These are phyloP conservation scores for Elongisporangium senticosum DNA, from an alignment of 352 stramenopile genomes.

Conservation along the genomic window DNA sequence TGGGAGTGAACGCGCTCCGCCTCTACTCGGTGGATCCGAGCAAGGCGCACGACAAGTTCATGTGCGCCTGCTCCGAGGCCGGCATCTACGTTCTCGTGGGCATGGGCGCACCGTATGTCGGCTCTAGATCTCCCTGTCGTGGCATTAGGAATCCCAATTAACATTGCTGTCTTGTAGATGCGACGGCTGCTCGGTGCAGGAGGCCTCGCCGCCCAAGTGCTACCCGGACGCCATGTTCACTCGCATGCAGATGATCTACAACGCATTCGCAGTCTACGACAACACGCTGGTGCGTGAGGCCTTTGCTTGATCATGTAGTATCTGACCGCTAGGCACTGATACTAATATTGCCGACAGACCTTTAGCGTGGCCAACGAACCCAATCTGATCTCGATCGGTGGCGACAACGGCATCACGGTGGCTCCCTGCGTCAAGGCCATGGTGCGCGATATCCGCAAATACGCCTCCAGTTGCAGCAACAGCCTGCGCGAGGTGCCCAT, in stretches of 20 bases:
- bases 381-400: conserved; percentile 34
- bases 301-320: no score
- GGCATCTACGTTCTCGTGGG: conserved; percentile 40
- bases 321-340: no score
- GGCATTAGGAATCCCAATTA: neutral
- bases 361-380: conserved; percentile 61
- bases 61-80: conserved; percentile 23
- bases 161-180: conserved; percentile 13
- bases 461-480: conserved; percentile 35
- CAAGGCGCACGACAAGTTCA: conserved; percentile 31
- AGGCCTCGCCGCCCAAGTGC: conserved; percentile 22
- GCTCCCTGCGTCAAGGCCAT: conserved; percentile 64
- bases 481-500: conserved; percentile 48
- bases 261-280: conserved; percentile 30
- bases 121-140: neutral
- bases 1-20: conserved; percentile 29
- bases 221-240: conserved; percentile 26
- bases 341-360: conserved; percentile 5
- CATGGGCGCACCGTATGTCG: conserved; percentile 24
- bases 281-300: conserved; percentile 21
- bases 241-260: conserved; percentile 38
- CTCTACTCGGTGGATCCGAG: conserved; percentile 29
- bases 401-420: conserved; percentile 16
- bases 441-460: conserved; percentile 46
- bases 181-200: conserved; percentile 24